Conservation (phyloP, 352 stramenopile genomes). For the Plasmopara halstedii region DNA sequence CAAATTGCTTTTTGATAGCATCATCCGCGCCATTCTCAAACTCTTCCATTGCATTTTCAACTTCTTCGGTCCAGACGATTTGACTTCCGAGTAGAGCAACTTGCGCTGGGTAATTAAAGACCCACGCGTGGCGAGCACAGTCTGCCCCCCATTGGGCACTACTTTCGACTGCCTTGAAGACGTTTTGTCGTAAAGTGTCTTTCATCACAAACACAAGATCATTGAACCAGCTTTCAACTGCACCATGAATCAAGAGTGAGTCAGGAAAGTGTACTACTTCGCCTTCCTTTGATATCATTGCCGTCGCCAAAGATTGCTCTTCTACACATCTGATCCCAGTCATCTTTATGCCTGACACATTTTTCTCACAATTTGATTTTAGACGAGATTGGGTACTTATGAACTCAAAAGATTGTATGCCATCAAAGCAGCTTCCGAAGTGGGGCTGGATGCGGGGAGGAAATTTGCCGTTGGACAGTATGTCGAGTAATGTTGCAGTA, state of each 20-base stretch:
- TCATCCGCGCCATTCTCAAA: conserved; percentile 93
- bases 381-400: conserved; percentile 23
- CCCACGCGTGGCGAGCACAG: conserved; percentile 71
- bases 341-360: conserved; percentile 11
- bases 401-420: conserved; percentile 79
- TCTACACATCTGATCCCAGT: conserved; percentile 14
- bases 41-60: conserved; percentile 88
- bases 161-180: conserved; percentile 90
- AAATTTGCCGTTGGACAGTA: conserved; percentile 90
- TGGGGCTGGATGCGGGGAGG: conserved; percentile 84
- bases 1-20: conserved; percentile 92
- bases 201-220: conserved; percentile 93
- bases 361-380: neutral
- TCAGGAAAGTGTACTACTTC: conserved; percentile 84
- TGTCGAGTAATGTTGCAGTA: conserved; percentile 91
- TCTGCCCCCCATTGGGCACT: conserved; percentile 90
- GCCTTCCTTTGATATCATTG: conserved; percentile 95
- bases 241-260: conserved; percentile 73
- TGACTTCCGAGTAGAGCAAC: conserved; percentile 85
- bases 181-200: conserved; percentile 65
- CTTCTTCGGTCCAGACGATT: conserved; percentile 92
- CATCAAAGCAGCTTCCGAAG: conserved; percentile 89
- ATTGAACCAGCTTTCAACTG: conserved; percentile 92
- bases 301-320: conserved; percentile 69
- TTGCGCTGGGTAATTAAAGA: conserved; percentile 87